Evolutionary conservation across 306 rosid genomes (phyloP).

Genomic region (Pachyrhizus erosus): DNA sequence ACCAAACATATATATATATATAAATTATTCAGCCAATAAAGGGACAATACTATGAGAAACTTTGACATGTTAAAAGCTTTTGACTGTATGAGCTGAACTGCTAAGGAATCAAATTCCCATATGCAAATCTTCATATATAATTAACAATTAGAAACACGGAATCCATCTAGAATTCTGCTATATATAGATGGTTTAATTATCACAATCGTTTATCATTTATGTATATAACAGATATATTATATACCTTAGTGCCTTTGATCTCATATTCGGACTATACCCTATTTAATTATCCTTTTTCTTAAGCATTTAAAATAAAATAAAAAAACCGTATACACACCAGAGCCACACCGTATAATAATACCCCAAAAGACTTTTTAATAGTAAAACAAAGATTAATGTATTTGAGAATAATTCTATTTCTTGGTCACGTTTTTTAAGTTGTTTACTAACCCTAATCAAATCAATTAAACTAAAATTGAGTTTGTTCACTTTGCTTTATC

Average conservation of each 20-base stretch:
- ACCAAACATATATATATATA: neutral
- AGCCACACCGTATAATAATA: neutral
- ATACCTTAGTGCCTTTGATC: neutral
- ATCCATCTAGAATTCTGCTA: neutral
- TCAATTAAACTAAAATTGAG: neutral
- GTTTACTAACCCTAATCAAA: neutral
- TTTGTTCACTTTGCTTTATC: neutral
- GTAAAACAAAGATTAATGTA: neutral
- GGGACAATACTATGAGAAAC: neutral
- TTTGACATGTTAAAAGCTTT: neutral
- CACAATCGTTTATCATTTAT: neutral
- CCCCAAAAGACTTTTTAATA: neutral
- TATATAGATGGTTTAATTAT: neutral
- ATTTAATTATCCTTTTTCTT: neutral
- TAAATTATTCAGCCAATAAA: neutral
- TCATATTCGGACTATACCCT: neutral
- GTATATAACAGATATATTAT: neutral
- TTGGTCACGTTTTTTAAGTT: neutral
- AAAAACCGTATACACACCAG: neutral
- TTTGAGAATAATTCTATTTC: neutral
- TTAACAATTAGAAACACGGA: neutral
- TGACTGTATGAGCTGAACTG: neutral
- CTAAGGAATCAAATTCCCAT: slow-evolving; percentile 31
- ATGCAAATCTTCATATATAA: slow-evolving; percentile 13
- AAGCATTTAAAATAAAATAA: neutral